A percentile compares a stretch with the other conserved stretches of the same genome.
Evolutionary conservation across 768 basidiomycete species (phyloP).

Genomic region (Suillus subalutaceus): DNA sequence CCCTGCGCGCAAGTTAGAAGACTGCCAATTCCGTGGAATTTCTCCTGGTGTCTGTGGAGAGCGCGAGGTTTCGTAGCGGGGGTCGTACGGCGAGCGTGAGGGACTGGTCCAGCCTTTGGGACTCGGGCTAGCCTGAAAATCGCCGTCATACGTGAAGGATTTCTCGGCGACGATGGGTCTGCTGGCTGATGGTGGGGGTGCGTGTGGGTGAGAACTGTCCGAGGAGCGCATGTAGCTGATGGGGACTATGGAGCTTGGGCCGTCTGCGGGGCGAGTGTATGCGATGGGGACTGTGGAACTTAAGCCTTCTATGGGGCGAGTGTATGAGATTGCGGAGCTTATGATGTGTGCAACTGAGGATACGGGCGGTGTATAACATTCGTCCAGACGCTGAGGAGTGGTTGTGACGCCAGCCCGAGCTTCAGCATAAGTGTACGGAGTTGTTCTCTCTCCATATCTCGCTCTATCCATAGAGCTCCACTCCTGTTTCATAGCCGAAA

Average conservation of each 20-base stretch:
- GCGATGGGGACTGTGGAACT: background rate
- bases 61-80: conserved; percentile 11
- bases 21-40: conserved; percentile 32
- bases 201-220: conserved; percentile 15
- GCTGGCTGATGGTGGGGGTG: conserved; percentile 28
- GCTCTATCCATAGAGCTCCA: conserved; percentile 30
- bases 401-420: conserved; percentile 20
- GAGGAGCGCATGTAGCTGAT: conserved; percentile 14
- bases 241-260: conserved; percentile 11
- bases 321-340: conserved; percentile 8
- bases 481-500: conserved; percentile 30
- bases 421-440: conserved; percentile 22
- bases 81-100: conserved; percentile 1
- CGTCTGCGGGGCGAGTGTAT: background rate
- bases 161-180: conserved; percentile 33
- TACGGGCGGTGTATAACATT: conserved; percentile 17
- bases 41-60: conserved; percentile 35
- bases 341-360: conserved; percentile 17
- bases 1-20: conserved; percentile 27
- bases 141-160: conserved; percentile 29
- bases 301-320: background rate
- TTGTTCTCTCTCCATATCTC: conserved; percentile 22
- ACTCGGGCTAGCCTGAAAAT: conserved; percentile 25
- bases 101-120: conserved; percentile 22
- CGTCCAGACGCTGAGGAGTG: conserved; percentile 18